phyloP scores from a whole-genome alignment of 2,329 filamentous ascomycete species.

The Epichloe sp. region DNA sequence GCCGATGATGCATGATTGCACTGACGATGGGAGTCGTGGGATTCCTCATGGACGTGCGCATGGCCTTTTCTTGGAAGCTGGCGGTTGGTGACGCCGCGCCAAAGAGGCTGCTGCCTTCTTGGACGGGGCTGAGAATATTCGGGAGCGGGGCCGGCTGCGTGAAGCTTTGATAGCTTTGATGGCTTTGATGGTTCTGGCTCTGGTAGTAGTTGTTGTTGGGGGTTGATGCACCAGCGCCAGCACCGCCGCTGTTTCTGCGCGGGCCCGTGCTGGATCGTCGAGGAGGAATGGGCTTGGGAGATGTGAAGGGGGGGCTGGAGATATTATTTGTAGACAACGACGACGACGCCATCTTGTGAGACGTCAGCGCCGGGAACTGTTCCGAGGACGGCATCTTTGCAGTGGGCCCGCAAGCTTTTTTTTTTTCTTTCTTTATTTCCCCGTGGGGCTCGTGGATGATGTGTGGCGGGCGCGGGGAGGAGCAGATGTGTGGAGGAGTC shows the following conservation, averaged over 20 bases:
- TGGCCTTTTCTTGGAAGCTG: constrained; percentile 1
- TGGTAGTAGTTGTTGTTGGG: neutral
- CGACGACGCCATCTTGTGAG: constrained; percentile 12
- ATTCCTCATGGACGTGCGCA: neutral
- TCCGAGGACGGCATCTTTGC: neutral
- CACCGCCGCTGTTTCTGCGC: constrained; percentile 8
- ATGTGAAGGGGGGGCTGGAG: neutral
- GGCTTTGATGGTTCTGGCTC: no score
- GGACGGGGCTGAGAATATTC: constrained; percentile 34
- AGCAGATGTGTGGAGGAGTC: no score
- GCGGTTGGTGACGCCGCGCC: constrained; percentile 23
- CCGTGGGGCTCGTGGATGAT: neutral
- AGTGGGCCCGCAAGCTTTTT: no score
- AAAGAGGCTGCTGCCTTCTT: constrained; percentile 52
- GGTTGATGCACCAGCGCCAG: neutral
- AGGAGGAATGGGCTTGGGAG: constrained; percentile 42
- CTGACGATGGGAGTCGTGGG: neutral
- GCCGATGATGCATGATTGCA: constrained; percentile 20
- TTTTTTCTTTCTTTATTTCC: no score
- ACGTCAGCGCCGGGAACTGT: constrained; percentile 3
- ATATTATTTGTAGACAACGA: constrained; percentile 9
- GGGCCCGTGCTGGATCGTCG: constrained; percentile 46
- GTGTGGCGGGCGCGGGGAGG: neutral
- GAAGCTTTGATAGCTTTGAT: constrained; percentile 3
- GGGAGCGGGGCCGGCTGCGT: constrained; percentile 7